Evolutionary conservation across 306 rosid genomes (phyloP).

Genomic region (Vachellia pachyceras): DNA sequence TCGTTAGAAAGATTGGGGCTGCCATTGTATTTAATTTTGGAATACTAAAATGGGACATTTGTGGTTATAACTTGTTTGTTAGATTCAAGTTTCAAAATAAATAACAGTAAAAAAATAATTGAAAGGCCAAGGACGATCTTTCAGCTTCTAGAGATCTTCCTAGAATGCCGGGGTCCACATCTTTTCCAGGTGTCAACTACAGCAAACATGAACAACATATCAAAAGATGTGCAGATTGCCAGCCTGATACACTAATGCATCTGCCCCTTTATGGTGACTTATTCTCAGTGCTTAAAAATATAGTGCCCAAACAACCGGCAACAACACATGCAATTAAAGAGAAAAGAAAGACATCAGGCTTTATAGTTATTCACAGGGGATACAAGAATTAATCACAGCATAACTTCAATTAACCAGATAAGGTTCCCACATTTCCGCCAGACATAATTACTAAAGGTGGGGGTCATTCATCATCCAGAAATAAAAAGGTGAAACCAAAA

Average conservation of each 20-base stretch:
- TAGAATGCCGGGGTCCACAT: not conserved
- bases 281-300: not conserved
- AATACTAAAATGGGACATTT: conserved; percentile 2
- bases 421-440: not conserved
- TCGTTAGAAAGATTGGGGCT: conserved; percentile 47
- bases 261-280: not conserved
- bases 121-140: not conserved
- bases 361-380: not conserved
- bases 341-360: not conserved
- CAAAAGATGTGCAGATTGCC: not conserved
- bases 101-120: not conserved
- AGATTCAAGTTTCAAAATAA: not conserved
- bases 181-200: not conserved
- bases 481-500: not conserved
- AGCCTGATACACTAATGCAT: not conserved
- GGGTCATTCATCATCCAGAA: no score
- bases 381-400: not conserved
- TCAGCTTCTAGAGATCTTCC: not conserved
- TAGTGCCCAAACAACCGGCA: conserved; percentile 5
- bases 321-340: conserved; percentile 1
- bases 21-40: conserved; percentile 34
- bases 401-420: not conserved
- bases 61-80: conserved; percentile 11
- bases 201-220: conserved; percentile 3
- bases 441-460: not conserved